These are phyloP conservation scores for Tetracentron sinense DNA, from an alignment of 164 flowering plant genomes.

Conservation along the genomic window DNA sequence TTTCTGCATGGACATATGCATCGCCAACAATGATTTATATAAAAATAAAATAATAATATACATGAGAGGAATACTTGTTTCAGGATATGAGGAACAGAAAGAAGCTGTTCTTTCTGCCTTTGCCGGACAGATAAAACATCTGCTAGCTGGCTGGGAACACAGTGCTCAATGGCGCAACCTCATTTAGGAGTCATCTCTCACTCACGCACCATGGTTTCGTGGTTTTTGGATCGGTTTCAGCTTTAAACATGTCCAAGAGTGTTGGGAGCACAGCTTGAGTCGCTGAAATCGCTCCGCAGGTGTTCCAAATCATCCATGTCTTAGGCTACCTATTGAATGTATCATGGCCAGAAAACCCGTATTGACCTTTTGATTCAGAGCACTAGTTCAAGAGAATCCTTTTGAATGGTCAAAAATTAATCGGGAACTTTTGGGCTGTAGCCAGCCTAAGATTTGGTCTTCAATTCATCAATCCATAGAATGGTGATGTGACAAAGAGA, in stretches of 20 bases:
- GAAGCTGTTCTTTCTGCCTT: neutral
- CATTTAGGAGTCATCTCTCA: neutral
- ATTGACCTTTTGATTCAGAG: neutral
- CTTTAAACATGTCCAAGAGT: neutral
- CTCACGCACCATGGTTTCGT: neutral
- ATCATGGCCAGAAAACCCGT: too few relatives aligned
- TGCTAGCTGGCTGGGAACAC: neutral
- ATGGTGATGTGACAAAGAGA: too few relatives aligned
- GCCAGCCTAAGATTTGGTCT: neutral
- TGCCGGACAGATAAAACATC: too few relatives aligned
- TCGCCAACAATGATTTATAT: slow-evolving; percentile 9
- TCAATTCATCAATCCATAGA: too few relatives aligned
- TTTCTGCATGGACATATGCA: slow-evolving; percentile 49
- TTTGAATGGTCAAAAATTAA: too few relatives aligned
- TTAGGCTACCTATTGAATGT: neutral
- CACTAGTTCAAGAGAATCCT: neutral
- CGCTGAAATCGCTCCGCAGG: neutral
- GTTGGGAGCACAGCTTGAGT: neutral
- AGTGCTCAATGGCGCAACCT: too few relatives aligned
- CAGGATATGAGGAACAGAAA: neutral
- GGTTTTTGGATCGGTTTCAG: neutral
- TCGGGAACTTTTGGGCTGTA: neutral
- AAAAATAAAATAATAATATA: slow-evolving; percentile 7
- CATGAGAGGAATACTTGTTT: neutral
- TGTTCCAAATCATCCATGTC: neutral